Evolutionary conservation across 2,329 filamentous ascomycete genomes (phyloP).

Genomic region (Harringtonia aguacate): DNA sequence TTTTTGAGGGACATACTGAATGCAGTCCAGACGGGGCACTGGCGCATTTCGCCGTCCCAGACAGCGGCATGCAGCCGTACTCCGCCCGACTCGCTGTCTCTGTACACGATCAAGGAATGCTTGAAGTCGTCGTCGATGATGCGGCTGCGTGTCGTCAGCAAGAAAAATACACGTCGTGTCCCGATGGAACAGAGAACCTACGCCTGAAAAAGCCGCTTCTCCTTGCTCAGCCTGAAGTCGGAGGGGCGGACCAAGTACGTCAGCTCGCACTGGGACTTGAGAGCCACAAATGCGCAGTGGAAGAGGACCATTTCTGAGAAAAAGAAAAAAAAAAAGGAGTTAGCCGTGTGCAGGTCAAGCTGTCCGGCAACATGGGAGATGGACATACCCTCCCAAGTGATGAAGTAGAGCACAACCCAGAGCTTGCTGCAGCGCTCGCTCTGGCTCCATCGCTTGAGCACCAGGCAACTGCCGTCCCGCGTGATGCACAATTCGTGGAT

Average conservation of each 20-base stretch:
- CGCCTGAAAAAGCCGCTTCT: constrained; percentile 46
- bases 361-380: neutral
- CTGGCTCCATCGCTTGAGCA: constrained; percentile 41
- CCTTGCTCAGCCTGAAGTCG: constrained; percentile 34
- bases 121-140: constrained; percentile 45
- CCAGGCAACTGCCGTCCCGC: constrained; percentile 36
- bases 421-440: constrained; percentile 30
- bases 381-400: constrained; percentile 47
- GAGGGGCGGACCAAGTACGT: constrained; percentile 31
- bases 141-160: constrained; percentile 25
- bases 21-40: constrained; percentile 53
- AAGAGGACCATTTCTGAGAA: constrained; percentile 46
- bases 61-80: constrained; percentile 46
- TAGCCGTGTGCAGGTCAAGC: neutral
- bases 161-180: too few relatives aligned
- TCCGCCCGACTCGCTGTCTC: constrained; percentile 35
- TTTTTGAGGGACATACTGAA: constrained; percentile 34
- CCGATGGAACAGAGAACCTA: constrained; percentile 21
- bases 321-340: neutral
- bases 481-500: constrained; percentile 44
- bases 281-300: constrained; percentile 44
- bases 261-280: constrained; percentile 39
- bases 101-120: constrained; percentile 42
- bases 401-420: constrained; percentile 46
- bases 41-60: constrained; percentile 40